A percentile compares a stretch with the other conserved stretches of the same genome.
These are phyloP conservation scores for Chalaropsis ovoidea DNA, from an alignment of 2,329 filamentous ascomycete species.

Conservation along the genomic window DNA sequence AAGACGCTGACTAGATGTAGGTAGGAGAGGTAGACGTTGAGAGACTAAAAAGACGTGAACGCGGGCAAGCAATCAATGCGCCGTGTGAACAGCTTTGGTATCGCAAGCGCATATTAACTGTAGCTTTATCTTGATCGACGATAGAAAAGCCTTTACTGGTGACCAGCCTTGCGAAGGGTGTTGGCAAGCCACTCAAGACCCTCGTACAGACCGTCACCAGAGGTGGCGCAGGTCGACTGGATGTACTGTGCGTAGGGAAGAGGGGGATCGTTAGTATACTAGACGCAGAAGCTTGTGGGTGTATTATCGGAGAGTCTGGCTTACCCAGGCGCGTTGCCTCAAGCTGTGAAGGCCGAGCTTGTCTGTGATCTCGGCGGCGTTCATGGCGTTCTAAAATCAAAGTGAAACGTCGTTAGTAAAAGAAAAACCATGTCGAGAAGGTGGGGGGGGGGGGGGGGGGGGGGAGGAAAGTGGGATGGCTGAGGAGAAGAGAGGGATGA, in stretches of 20 bases:
- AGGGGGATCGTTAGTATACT: slow-evolving; percentile 27
- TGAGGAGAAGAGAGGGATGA: no score
- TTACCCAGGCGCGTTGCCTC: slow-evolving; percentile 97
- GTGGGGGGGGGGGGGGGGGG: no score
- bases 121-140: slow-evolving; percentile 22
- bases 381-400: slow-evolving; percentile 83
- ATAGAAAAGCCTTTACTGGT: slow-evolving; percentile 42
- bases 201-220: slow-evolving; percentile 98
- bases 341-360: slow-evolving; percentile 99
- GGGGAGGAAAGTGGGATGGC: no score
- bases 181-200: slow-evolving; percentile 89
- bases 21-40: slow-evolving; percentile 25
- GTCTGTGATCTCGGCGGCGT: slow-evolving; percentile 98
- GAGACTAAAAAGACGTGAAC: slow-evolving; percentile 24
- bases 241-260: slow-evolving; percentile 59
- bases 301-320: slow-evolving; percentile 33
- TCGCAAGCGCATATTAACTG: slow-evolving; percentile 25
- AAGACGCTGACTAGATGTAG: slow-evolving; percentile 26
- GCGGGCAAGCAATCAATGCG: slow-evolving; percentile 21
- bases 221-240: slow-evolving; percentile 98
- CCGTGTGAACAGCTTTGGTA: slow-evolving; percentile 23
- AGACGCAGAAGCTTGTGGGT: background rate
- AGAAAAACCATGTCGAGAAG: no score
- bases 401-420: background rate
- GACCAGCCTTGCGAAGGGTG: slow-evolving; percentile 66